These are phyloP conservation scores for Ophiocordyceps camponoti-floridani DNA, from an alignment of 2,329 filamentous ascomycete genomes.

Conservation along the genomic window DNA sequence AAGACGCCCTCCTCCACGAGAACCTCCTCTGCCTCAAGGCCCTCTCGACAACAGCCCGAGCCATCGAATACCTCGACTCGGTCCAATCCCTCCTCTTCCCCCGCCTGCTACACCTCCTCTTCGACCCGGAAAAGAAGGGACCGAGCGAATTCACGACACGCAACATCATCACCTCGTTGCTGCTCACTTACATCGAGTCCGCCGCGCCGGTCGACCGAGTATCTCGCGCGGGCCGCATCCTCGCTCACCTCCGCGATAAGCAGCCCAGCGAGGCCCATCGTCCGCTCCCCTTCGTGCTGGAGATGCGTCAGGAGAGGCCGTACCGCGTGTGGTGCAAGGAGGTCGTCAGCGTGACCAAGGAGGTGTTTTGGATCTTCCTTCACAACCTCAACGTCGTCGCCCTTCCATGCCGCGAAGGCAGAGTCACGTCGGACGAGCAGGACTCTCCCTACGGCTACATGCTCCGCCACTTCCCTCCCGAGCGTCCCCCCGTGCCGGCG, in stretches of 20 bases:
- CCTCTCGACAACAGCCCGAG: constrained; percentile 77
- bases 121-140: constrained; percentile 95
- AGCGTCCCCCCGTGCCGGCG: constrained; percentile 77
- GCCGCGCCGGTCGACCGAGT: constrained; percentile 43
- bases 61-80: constrained; percentile 61
- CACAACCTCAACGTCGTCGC: constrained; percentile 83
- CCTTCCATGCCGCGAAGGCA: constrained; percentile 19
- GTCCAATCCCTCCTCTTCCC: constrained; percentile 74
- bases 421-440: not conserved
- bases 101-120: constrained; percentile 71
- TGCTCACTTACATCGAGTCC: constrained; percentile 74
- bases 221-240: constrained; percentile 51
- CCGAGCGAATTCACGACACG: constrained; percentile 93
- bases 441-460: constrained; percentile 41
- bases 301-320: constrained; percentile 73
- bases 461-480: constrained; percentile 60
- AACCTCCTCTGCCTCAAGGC: constrained; percentile 86
- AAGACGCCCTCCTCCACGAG: constrained; percentile 84
- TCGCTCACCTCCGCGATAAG: constrained; percentile 67
- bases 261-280: constrained; percentile 56
- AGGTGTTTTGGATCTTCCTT: constrained; percentile 98
- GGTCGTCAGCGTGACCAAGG: constrained; percentile 80
- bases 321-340: constrained; percentile 94
- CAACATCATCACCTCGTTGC: constrained; percentile 70
- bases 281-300: constrained; percentile 70